Conservation (phyloP, 2,329 filamentous ascomycete species). For the Trichoderma brevicompactum region DNA sequence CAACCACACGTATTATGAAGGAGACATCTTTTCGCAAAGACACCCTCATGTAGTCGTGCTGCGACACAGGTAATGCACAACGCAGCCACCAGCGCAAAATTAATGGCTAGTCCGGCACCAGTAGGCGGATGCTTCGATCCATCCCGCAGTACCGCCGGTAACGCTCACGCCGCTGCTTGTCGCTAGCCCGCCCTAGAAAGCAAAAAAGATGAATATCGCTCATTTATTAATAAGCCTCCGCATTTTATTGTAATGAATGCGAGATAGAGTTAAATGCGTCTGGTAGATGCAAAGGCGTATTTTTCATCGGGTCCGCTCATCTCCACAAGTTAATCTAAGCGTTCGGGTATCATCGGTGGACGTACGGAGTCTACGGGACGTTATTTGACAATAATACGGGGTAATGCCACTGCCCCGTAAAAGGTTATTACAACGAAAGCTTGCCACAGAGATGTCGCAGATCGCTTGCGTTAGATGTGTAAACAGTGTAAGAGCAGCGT, state of each 20-base stretch:
- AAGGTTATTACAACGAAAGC: background rate
- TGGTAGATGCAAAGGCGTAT: background rate
- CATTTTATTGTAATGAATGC: background rate
- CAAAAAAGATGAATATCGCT: background rate
- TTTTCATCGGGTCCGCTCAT: background rate
- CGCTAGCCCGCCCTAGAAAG: too few relatives aligned
- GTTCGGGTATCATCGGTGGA: slow-evolving; percentile 12
- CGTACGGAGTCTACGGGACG: background rate
- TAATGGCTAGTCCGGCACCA: too few relatives aligned
- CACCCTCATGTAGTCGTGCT: too few relatives aligned
- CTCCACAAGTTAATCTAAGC: background rate
- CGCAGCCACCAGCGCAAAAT: too few relatives aligned
- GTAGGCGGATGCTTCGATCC: too few relatives aligned
- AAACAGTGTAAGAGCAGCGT: background rate
- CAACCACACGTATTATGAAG: too few relatives aligned
- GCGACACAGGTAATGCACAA: too few relatives aligned
- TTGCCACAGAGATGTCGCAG: background rate
- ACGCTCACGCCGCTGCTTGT: too few relatives aligned
- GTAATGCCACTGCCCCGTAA: background rate
- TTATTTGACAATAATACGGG: background rate
- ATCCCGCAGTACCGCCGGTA: too few relatives aligned
- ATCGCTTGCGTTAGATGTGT: background rate
- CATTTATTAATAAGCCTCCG: background rate
- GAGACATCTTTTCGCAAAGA: too few relatives aligned
- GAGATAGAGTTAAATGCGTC: background rate